Percentiles rank a stretch among this genome's conserved stretches.
These are phyloP conservation scores for Amaranthus palmeri DNA, from an alignment of 148 eudicot species.

Conservation along the genomic window DNA sequence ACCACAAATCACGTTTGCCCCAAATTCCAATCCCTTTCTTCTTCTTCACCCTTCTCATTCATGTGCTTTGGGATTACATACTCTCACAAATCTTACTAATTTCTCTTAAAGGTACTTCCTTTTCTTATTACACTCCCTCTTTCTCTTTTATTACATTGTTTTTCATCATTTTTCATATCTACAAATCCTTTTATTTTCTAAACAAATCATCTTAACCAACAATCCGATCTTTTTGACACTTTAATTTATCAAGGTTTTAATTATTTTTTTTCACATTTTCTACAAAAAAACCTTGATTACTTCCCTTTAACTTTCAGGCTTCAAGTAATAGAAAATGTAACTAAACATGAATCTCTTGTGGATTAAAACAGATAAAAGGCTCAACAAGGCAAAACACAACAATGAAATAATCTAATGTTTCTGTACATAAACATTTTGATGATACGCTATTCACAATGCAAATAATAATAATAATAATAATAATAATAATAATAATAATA, in stretches of 20 bases:
- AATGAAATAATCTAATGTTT: too few species aligned
- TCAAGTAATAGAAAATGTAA: too few species aligned
- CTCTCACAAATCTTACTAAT: not conserved
- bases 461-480: too few species aligned
- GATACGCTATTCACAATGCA: too few species aligned
- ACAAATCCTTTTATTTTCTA: not conserved
- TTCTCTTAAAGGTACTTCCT: conserved; percentile 13
- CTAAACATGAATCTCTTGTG: too few species aligned
- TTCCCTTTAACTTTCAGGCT: too few species aligned
- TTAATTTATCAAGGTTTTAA: not conserved
- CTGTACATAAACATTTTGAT: too few species aligned
- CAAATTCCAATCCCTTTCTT: conserved; percentile 6
- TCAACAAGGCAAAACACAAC: too few species aligned
- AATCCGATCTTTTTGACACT: conserved; percentile 7
- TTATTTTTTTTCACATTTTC: not conserved
- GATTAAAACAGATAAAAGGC: too few species aligned
- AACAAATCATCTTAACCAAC: not conserved
- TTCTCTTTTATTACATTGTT: not conserved
- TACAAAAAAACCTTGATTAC: not conserved
- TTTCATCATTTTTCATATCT: conserved; percentile 8
- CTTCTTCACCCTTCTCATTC: not conserved
- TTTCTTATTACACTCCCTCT: not conserved
- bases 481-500: too few species aligned
- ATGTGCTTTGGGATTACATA: conserved; percentile 2
- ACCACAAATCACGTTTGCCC: not conserved